phyloP scores from a whole-genome alignment of 129 eudicot species.

The Deinandra increscens region DNA sequence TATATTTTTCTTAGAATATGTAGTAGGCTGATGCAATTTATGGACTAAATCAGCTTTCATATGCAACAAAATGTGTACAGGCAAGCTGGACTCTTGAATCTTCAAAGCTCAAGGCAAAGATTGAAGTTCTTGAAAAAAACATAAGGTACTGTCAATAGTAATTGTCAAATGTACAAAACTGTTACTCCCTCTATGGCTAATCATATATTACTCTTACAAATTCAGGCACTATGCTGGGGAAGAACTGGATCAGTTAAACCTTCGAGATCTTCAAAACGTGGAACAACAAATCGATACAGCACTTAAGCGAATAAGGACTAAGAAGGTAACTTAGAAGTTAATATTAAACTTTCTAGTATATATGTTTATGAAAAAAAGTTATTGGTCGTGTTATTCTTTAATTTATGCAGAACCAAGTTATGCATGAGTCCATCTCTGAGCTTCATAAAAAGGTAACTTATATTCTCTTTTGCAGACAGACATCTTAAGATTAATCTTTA shows the following conservation, averaged over 20 bases:
- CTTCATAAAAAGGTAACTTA: constrained; percentile 76
- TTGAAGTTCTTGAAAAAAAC: constrained; percentile 72
- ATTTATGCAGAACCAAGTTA: constrained; percentile 68
- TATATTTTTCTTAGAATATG: not conserved
- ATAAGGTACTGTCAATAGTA: constrained; percentile 47
- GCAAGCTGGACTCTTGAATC: constrained; percentile 61
- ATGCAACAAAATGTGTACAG: constrained; percentile 25
- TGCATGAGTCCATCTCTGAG: constrained; percentile 78
- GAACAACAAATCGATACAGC: constrained; percentile 79
- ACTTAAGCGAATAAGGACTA: constrained; percentile 59
- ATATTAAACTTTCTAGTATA: not conserved
- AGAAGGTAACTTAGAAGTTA: constrained; percentile 43
- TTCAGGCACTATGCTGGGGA: constrained; percentile 75
- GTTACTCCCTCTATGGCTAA: constrained; percentile 4
- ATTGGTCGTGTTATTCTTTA: not conserved
- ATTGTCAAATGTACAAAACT: not conserved
- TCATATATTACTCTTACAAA: not conserved
- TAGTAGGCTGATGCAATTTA: not conserved
- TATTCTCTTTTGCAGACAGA: not conserved
- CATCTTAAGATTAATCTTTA: not conserved
- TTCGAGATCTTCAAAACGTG: constrained; percentile 70
- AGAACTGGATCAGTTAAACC: constrained; percentile 56
- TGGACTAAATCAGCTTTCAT: not conserved
- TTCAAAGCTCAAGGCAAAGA: constrained; percentile 50
- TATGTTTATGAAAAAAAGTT: not conserved